Base-by-base conservation (phyloP, 306 rosid species). In the Geum urbanum region DNA sequence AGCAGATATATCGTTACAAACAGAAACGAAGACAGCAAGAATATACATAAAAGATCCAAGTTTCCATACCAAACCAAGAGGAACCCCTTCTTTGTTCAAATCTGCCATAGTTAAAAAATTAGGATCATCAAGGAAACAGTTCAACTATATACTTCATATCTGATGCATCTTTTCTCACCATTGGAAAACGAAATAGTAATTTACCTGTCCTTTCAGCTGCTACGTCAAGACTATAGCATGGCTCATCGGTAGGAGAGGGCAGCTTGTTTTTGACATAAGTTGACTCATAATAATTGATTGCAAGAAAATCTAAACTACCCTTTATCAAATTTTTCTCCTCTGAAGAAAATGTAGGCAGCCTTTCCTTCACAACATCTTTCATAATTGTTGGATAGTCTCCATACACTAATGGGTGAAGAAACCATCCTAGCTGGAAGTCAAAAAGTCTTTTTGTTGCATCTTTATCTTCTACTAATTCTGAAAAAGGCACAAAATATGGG, bases 361-460 rank as follows among this genome's bases (percentile, higher is more conserved):
- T 62, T 15, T 61, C 76, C 20, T 62, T 72, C 4, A 62, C 61
- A 40, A 72, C 3, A 4, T 7, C 41, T 40, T 9, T 61, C 76
- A 72, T 60, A 18, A 13, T 72, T 5, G 10, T 11, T 13, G 76
- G 69, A 7, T 72, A 60, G 0, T 37, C 35, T 60, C 60, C 69
- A 14, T 4, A 35, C 4, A 72, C 39, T 3, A 72, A 46, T n/a
- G 75, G 67, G 7, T 58, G 48, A 6, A 10, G 9, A 59, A 71
- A 61, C 74, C 74, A 70, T 22, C 74, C 74, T 3, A 69, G 32
- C 18, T 14, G 6, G 22, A 69, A 69, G 41, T 69, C 52, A 3
- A 54, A 43, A 12, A 15, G 19, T 56, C 65, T 40, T 11, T 20
- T 6, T 15, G 64, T 27, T 55, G 73, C 65, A 54, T 18, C 64